phyloP scores from a whole-genome alignment of 805 yeast species.

The Candida hispaniensis region DNA sequence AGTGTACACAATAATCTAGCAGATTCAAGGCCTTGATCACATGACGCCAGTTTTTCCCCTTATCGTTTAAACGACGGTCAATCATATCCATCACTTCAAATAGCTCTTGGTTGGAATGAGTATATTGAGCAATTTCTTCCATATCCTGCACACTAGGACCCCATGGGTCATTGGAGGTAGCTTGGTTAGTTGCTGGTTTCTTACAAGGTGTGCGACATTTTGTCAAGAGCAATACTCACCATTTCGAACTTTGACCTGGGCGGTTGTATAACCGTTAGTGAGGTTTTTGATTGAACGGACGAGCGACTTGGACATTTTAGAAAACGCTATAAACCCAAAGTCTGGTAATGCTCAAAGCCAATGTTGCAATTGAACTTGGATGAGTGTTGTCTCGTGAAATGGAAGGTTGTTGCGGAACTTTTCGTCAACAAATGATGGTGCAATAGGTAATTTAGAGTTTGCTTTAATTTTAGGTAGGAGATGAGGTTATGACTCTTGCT shows the following conservation, averaged over 20 bases:
- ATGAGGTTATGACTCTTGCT: no score
- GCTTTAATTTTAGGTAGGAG: no score
- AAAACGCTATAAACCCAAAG: no score
- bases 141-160: slow-evolving; percentile 75
- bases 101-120: slow-evolving; percentile 53
- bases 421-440: no score
- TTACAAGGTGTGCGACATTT: neutral
- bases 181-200: slow-evolving; percentile 2
- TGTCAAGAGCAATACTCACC: slow-evolving; percentile 17
- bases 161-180: slow-evolving; percentile 77
- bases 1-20: slow-evolving; percentile 75
- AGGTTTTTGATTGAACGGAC: slow-evolving; percentile 81
- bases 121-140: slow-evolving; percentile 71
- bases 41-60: slow-evolving; percentile 96
- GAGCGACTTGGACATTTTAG: slow-evolving; percentile 40
- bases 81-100: slow-evolving; percentile 89
- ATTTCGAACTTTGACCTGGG: slow-evolving; percentile 80
- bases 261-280: slow-evolving; percentile 76
- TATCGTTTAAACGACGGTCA: slow-evolving; percentile 84
- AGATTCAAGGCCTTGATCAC: slow-evolving; percentile 84
- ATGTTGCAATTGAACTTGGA: no score
- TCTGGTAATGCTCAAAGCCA: no score
- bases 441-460: no score
- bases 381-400: no score
- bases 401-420: no score